phyloP scores from a whole-genome alignment of 768 basidiomycete species.

The Mycena polygramma region DNA sequence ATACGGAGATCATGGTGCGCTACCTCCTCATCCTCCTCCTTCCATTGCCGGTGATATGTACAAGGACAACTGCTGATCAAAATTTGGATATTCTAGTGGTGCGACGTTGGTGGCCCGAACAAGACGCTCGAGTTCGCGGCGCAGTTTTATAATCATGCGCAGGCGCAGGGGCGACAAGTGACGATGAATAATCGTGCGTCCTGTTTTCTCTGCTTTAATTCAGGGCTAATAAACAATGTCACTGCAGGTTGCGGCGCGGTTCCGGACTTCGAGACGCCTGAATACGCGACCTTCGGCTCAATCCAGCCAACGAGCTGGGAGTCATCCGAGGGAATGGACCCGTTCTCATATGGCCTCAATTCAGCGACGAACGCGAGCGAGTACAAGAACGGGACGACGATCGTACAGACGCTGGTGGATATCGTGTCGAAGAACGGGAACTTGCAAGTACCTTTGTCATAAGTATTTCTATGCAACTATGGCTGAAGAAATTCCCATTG shows the following conservation, averaged over 20 bases:
- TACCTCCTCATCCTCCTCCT: too few relatives aligned
- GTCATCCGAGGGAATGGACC: slow-evolving; percentile 70
- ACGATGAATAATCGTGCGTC: slow-evolving; percentile 55
- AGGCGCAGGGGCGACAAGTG: slow-evolving; percentile 57
- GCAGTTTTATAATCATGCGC: slow-evolving; percentile 59
- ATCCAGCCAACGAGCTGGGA: slow-evolving; percentile 67
- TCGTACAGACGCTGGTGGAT: slow-evolving; percentile 66
- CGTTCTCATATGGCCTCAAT: slow-evolving; percentile 63
- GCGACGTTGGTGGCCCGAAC: slow-evolving; percentile 68
- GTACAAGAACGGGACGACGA: slow-evolving; percentile 64
- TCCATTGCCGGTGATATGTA: too few relatives aligned
- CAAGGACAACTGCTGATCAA: too few relatives aligned
- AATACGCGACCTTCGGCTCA: slow-evolving; percentile 62
- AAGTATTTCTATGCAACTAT: too few relatives aligned
- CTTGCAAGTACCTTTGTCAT: too few relatives aligned
- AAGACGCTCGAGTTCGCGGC: slow-evolving; percentile 60
- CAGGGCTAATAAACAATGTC: too few relatives aligned
- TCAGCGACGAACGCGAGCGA: slow-evolving; percentile 54
- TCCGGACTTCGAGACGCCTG: slow-evolving; percentile 69
- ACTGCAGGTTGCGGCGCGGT: slow-evolving; percentile 64
- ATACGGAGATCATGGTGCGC: slow-evolving; percentile 66
- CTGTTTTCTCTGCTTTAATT: too few relatives aligned
- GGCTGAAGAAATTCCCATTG: too few relatives aligned
- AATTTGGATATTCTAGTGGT: slow-evolving; percentile 58
- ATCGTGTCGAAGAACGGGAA: slow-evolving; percentile 77